A percentile compares a stretch with the other conserved stretches of the same genome.
Evolutionary conservation across 768 basidiomycete species (phyloP).

Genomic region (Trametes gibbosa): DNA sequence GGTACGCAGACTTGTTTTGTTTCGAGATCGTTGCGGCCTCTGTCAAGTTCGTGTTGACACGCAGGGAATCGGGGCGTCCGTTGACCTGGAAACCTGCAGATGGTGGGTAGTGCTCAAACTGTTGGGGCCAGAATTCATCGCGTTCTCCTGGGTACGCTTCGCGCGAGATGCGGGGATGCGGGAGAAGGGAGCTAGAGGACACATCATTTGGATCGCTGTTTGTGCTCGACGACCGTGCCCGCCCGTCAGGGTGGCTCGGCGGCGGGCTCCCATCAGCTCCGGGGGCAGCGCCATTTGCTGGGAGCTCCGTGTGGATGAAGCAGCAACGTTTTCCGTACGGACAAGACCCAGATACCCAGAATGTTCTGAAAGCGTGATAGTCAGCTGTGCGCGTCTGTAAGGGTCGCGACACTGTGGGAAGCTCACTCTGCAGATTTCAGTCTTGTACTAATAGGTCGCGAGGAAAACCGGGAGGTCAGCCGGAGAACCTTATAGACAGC

Average conservation of each 20-base stretch:
- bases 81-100: conserved; percentile 39
- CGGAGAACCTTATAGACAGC: not conserved
- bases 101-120: conserved; percentile 41
- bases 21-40: conserved; percentile 50
- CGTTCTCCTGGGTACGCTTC: conserved; percentile 53
- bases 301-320: conserved; percentile 89
- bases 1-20: conserved; percentile 87
- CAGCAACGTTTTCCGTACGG: conserved; percentile 92
- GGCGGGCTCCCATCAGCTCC: conserved; percentile 54
- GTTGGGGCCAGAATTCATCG: conserved; percentile 30
- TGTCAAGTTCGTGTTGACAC: conserved; percentile 71
- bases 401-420: conserved; percentile 4
- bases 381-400: not conserved
- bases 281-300: conserved; percentile 56
- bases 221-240: conserved; percentile 65
- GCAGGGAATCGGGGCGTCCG: conserved; percentile 65
- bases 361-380: conserved; percentile 52
- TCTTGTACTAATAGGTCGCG: conserved; percentile 67
- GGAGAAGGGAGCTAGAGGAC: conserved; percentile 67
- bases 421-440: conserved; percentile 86
- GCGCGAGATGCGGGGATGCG: conserved; percentile 72
- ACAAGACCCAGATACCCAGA: conserved; percentile 92
- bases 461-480: conserved; percentile 21
- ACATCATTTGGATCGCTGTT: conserved; percentile 79
- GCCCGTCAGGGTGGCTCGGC: conserved; percentile 44